These are phyloP conservation scores for Chalciporus piperatus DNA, from an alignment of 768 basidiomycete genomes.

Conservation along the genomic window DNA sequence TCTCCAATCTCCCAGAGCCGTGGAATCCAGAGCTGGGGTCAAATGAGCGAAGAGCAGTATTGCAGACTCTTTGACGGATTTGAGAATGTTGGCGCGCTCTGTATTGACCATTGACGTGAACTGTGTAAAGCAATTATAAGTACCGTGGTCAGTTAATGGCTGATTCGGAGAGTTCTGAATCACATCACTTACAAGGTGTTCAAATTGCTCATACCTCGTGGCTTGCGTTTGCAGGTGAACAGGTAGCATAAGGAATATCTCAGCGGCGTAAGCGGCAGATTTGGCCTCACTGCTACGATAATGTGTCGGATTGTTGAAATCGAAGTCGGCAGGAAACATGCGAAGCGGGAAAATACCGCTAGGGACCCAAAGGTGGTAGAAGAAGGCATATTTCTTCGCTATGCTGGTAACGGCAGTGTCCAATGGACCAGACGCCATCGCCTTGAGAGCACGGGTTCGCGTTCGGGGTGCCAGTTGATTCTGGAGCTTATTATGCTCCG, in stretches of 20 bases:
- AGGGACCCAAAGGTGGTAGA: constrained; percentile 1
- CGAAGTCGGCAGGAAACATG: background rate
- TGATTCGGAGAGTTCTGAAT: background rate
- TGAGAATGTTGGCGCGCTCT: background rate
- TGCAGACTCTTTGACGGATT: background rate
- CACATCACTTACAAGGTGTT: background rate
- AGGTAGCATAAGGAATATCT: background rate
- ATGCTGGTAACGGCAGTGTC: background rate
- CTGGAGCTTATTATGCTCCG: background rate
- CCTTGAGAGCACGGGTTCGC: too few relatives aligned
- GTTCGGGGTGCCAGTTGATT: too few relatives aligned
- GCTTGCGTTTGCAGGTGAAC: background rate
- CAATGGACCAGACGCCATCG: too few relatives aligned
- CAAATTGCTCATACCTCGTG: background rate
- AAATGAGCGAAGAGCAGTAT: background rate
- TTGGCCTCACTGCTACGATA: background rate
- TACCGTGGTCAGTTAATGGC: background rate
- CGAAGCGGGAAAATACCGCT: background rate
- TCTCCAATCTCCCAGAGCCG: background rate
- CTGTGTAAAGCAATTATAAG: background rate
- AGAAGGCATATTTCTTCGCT: constrained; percentile 4
- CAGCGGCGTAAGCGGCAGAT: background rate
- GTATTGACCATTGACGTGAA: background rate
- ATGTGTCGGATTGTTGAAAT: background rate
- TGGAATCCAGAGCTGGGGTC: background rate